phyloP scores from a whole-genome alignment of 495 filamentous ascomycete genomes.

The Penicillium crystallinum region DNA sequence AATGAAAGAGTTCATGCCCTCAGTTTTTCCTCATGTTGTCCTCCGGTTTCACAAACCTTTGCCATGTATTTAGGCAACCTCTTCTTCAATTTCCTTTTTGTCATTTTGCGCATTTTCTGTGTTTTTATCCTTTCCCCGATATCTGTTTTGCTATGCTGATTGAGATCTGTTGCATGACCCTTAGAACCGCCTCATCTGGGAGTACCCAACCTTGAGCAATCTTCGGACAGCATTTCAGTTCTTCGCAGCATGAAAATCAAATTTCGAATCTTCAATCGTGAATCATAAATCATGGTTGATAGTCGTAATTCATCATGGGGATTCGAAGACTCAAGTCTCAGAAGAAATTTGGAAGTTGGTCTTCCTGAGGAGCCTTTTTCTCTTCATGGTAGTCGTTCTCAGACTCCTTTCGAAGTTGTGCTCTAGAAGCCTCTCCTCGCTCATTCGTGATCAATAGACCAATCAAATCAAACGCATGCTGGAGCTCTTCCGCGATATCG shows the following conservation, averaged over 20 bases:
- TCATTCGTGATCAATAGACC: conserved; percentile 26
- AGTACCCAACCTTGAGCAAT: too few relatives aligned
- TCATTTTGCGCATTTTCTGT: background rate
- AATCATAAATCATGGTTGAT: background rate
- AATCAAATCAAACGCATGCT: conserved; percentile 19
- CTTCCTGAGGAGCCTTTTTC: background rate
- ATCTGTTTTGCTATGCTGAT: too few relatives aligned
- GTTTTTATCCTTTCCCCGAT: too few relatives aligned
- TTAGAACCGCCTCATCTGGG: too few relatives aligned
- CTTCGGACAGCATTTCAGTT: too few relatives aligned
- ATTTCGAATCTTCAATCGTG: too few relatives aligned
- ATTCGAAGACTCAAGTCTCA: background rate
- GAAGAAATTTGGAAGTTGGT: background rate
- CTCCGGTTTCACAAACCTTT: background rate
- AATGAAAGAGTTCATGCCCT: background rate
- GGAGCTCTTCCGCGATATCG: conserved; percentile 17
- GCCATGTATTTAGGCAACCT: background rate
- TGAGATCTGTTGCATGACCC: too few relatives aligned
- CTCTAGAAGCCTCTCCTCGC: conserved; percentile 4
- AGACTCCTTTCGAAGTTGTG: too few relatives aligned
- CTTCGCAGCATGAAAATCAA: too few relatives aligned
- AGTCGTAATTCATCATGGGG: background rate
- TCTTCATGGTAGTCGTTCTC: background rate
- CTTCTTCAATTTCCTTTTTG: background rate
- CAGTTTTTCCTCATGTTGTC: background rate